These are phyloP conservation scores for Colletotrichum gigasporum DNA, from an alignment of 2,329 filamentous ascomycete genomes.

Conservation along the genomic window DNA sequence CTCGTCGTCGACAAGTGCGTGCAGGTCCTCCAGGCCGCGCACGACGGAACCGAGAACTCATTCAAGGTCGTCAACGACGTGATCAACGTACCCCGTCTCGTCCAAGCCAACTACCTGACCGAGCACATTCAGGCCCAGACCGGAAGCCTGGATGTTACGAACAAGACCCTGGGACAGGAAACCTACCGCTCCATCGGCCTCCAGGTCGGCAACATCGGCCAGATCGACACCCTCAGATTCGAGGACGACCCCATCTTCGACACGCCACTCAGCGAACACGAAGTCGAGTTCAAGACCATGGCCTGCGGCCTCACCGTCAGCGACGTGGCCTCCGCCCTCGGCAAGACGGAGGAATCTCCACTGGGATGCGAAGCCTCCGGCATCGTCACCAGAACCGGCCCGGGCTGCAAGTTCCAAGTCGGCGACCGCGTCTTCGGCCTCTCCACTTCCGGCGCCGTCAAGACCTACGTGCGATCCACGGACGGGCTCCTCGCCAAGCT, in stretches of 20 bases:
- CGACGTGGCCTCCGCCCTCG: constrained; percentile 49
- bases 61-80: constrained; percentile 2
- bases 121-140: constrained; percentile 30
- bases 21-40: neutral
- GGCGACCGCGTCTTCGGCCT: constrained; percentile 42
- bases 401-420: constrained; percentile 38
- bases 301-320: constrained; percentile 55
- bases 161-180: neutral
- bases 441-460: constrained; percentile 30
- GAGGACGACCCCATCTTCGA: constrained; percentile 35
- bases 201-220: constrained; percentile 40
- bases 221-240: constrained; percentile 38
- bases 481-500: constrained; percentile 43
- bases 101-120: constrained; percentile 15
- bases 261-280: constrained; percentile 40
- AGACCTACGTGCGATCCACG: constrained; percentile 33
- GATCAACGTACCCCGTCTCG: constrained; percentile 14
- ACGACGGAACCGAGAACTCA: neutral
- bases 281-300: constrained; percentile 52
- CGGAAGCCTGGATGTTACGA: constrained; percentile 4
- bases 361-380: constrained; percentile 45
- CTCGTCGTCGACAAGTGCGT: constrained; percentile 15
- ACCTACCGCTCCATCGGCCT: constrained; percentile 39
- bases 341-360: constrained; percentile 29
- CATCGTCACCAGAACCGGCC: constrained; percentile 43